Evolutionary conservation across 768 basidiomycete species (phyloP).

Genomic region (Candolleomyces efflorescens): DNA sequence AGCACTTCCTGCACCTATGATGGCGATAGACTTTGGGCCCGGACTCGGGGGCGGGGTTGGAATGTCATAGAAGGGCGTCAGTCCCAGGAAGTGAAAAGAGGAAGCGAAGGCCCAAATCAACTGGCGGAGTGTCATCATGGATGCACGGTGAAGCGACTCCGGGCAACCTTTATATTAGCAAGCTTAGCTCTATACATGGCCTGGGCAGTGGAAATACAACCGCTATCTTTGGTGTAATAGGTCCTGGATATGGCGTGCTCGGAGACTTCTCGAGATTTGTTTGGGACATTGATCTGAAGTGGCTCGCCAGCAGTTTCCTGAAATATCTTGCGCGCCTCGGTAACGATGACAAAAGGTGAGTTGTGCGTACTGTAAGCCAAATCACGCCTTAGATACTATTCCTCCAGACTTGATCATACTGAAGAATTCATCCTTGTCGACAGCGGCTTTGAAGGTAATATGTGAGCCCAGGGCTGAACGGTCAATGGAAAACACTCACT

Average conservation of each 20-base stretch:
- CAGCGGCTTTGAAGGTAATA: constrained; percentile 34
- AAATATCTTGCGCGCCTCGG: not conserved
- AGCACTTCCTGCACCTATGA: constrained; percentile 55
- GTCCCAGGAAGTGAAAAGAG: not conserved
- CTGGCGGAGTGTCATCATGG: constrained; percentile 14
- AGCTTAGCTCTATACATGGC: no score
- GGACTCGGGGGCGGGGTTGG: constrained; percentile 3
- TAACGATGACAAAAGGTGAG: constrained; percentile 11
- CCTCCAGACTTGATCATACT: constrained; percentile 81
- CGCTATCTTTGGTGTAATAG: constrained; percentile 9
- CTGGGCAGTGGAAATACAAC: no score
- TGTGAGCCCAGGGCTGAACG: not conserved
- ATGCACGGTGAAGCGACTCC: constrained; percentile 16
- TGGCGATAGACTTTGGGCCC: constrained; percentile 43
- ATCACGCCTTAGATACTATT: constrained; percentile 65
- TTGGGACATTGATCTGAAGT: not conserved
- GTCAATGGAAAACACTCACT: constrained; percentile 28
- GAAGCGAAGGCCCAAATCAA: not conserved
- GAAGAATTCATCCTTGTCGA: constrained; percentile 74
- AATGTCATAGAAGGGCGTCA: not conserved
- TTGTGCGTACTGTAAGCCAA: not conserved
- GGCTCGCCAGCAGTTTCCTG: not conserved
- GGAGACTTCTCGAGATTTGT: not conserved
- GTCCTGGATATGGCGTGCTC: constrained; percentile 21
- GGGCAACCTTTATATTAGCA: not conserved